These are phyloP conservation scores for Trichoderma simmonsii DNA, from an alignment of 2,329 filamentous ascomycete genomes.

Conservation along the genomic window DNA sequence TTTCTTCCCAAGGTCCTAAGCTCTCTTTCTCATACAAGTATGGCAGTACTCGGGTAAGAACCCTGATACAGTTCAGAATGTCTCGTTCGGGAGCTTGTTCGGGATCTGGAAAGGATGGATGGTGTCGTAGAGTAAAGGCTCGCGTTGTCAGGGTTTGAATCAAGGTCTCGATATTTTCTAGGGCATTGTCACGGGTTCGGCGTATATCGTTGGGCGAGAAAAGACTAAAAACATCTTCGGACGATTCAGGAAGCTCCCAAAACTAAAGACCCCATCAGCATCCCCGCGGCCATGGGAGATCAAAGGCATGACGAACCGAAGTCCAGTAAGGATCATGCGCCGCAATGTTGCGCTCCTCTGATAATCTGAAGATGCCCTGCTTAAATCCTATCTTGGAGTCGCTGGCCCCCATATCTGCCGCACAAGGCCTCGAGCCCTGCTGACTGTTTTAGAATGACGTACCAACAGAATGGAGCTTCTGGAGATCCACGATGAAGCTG, in stretches of 20 bases:
- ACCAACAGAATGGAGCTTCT: slow-evolving; percentile 14
- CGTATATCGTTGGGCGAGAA: slow-evolving; percentile 88
- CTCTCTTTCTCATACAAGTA: slow-evolving; percentile 89
- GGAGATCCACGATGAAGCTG: slow-evolving; percentile 16
- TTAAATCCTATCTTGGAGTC: slow-evolving; percentile 99
- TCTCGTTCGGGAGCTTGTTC: slow-evolving; percentile 82
- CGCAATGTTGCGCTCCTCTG: slow-evolving; percentile 84
- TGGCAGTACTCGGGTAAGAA: slow-evolving; percentile 84
- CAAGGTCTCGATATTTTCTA: slow-evolving; percentile 87
- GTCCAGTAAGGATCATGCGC: slow-evolving; percentile 91
- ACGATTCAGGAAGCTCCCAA: slow-evolving; percentile 93
- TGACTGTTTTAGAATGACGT: slow-evolving; percentile 16
- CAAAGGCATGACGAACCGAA: slow-evolving; percentile 58
- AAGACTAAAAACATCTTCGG: slow-evolving; percentile 94
- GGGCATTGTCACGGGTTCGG: slow-evolving; percentile 76
- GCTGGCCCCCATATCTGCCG: slow-evolving; percentile 79
- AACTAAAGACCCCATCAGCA: slow-evolving; percentile 56
- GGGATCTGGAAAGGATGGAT: slow-evolving; percentile 84
- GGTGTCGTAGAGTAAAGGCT: slow-evolving; percentile 76
- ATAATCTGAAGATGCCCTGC: slow-evolving; percentile 93
- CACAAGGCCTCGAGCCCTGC: slow-evolving; percentile 25
- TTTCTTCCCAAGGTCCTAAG: slow-evolving; percentile 80
- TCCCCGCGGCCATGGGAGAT: neutral
- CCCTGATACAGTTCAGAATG: slow-evolving; percentile 90
- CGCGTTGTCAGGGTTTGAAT: slow-evolving; percentile 80